phyloP scores from a whole-genome alignment of 169 alveolate species.

The Plasmodium malariae region DNA sequence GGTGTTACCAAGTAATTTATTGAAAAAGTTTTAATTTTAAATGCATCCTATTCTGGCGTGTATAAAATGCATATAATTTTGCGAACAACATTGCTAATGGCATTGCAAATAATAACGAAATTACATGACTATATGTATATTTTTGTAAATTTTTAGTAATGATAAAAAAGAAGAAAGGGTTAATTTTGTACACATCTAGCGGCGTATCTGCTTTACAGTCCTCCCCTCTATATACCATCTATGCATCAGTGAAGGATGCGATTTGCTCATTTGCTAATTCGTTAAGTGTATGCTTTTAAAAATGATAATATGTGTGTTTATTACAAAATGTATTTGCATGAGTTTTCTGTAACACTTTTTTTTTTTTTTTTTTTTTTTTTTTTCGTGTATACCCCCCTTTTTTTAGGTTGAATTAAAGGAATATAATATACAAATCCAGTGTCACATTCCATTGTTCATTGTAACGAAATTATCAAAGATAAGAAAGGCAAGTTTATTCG shows the following conservation, averaged over 20 bases:
- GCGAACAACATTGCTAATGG: too few species aligned
- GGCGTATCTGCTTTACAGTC: constrained; percentile 78
- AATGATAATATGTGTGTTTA: not conserved
- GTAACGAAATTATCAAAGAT: constrained; percentile 79
- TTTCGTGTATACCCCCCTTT: not conserved
- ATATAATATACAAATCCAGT: constrained; percentile 77
- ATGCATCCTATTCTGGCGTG: too few species aligned
- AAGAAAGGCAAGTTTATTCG: constrained; percentile 76
- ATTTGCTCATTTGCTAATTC: constrained; percentile 75
- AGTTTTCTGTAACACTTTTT: not conserved
- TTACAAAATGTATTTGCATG: not conserved
- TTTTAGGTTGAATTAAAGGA: constrained; percentile 75
- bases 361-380: constrained; percentile 6
- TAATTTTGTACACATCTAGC: constrained; percentile 80
- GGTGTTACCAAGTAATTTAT: constrained; percentile 73
- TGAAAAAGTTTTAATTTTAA: too few species aligned
- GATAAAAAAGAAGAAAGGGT: constrained; percentile 75
- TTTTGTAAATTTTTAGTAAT: constrained; percentile 10
- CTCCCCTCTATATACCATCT: constrained; percentile 79
- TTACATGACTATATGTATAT: not conserved
- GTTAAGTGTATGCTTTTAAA: constrained; percentile 31
- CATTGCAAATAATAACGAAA: too few species aligned
- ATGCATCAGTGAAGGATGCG: constrained; percentile 81
- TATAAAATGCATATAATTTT: too few species aligned
- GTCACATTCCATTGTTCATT: constrained; percentile 79